Conservation (phyloP, 768 basidiomycete species). For the Sarcodon sp. region DNA sequence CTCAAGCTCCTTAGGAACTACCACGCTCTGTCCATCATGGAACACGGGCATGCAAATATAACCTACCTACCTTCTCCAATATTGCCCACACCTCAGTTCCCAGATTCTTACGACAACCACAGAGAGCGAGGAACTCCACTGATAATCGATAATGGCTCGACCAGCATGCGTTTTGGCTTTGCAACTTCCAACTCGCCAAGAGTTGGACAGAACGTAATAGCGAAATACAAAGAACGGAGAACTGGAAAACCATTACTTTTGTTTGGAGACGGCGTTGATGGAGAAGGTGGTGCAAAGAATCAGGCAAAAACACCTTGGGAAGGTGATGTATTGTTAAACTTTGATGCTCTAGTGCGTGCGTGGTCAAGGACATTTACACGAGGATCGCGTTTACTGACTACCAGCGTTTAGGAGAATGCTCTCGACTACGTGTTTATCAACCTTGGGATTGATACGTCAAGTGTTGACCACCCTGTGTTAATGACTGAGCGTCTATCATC, state of each 20-base stretch:
- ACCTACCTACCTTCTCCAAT: conserved; percentile 12
- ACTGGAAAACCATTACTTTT: conserved; percentile 72
- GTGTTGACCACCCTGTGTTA: conserved; percentile 76
- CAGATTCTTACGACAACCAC: conserved; percentile 37
- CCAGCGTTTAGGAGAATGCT: conserved; percentile 67
- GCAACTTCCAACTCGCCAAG: conserved; percentile 45
- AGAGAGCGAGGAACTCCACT: conserved; percentile 47
- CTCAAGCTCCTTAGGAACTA: no score
- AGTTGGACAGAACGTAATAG: conserved; percentile 55
- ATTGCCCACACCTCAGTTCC: conserved; percentile 21
- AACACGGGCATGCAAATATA: neutral
- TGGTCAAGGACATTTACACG: conserved; percentile 1
- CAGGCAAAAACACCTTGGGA: conserved; percentile 84
- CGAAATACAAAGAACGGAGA: conserved; percentile 85
- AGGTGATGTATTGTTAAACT: conserved; percentile 84
- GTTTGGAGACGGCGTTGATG: conserved; percentile 80
- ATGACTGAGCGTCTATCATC: conserved; percentile 91
- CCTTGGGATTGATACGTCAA: conserved; percentile 67
- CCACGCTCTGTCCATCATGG: no score
- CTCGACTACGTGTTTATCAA: conserved; percentile 86
- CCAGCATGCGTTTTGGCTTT: conserved; percentile 75
- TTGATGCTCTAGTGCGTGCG: conserved; percentile 76
- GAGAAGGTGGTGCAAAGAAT: conserved; percentile 72
- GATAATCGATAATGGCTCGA: conserved; percentile 85
- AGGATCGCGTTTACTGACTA: neutral